A percentile compares a stretch with the other conserved stretches of the same genome.
These are phyloP conservation scores for Cryptococcus sp. DNA, from an alignment of 1,284 basidiomycete genomes.

Conservation along the genomic window DNA sequence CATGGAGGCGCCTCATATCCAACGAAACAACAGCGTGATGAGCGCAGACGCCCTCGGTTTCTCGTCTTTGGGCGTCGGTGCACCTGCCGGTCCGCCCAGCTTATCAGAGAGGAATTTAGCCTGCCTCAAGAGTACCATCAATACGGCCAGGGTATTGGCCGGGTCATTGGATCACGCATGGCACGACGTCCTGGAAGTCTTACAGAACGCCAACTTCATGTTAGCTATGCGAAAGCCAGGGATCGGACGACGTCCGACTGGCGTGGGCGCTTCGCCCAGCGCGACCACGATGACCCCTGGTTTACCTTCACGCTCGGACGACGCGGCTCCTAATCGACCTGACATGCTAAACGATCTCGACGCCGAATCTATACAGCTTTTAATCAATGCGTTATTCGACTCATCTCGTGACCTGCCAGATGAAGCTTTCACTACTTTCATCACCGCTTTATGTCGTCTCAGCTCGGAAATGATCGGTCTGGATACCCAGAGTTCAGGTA, in stretches of 20 bases:
- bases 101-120: conserved; percentile 87
- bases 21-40: conserved; percentile 56
- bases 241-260: conserved; percentile 17
- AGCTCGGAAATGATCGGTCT: conserved; percentile 88
- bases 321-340: conserved; percentile 12
- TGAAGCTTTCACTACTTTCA: conserved; percentile 75
- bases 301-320: conserved; percentile 1
- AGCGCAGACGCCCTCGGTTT: conserved; percentile 72
- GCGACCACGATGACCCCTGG: conserved; percentile 2
- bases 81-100: conserved; percentile 61
- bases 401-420: conserved; percentile 80
- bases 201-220: conserved; percentile 92
- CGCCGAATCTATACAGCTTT: conserved; percentile 66
- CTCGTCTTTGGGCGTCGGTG: conserved; percentile 39
- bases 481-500: conserved; percentile 53
- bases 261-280: conserved; percentile 11
- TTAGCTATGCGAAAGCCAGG: conserved; percentile 61
- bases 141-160: conserved; percentile 77
- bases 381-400: conserved; percentile 80
- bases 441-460: conserved; percentile 77
- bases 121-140: conserved; percentile 79
- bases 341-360: conserved; percentile 65
- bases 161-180: conserved; percentile 83
- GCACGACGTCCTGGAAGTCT: conserved; percentile 84
- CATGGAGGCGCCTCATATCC: conserved; percentile 55